Evolutionary conservation across 192 early-diverging fungal genomes (phyloP).

Genomic region (Funneliformis geosporum): DNA sequence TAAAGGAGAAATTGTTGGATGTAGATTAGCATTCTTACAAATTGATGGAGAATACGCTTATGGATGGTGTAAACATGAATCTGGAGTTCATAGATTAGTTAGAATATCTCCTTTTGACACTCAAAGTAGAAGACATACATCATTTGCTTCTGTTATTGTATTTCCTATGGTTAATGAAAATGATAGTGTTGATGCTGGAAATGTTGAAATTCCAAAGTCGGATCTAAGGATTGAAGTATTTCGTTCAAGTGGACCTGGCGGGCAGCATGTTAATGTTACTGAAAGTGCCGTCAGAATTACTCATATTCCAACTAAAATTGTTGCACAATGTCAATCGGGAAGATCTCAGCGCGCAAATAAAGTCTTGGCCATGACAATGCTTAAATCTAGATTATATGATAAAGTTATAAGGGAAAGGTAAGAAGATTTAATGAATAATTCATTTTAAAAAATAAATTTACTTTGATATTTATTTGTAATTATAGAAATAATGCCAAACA

Average conservation of each 20-base stretch:
- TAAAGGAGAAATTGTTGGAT: slow-evolving; percentile 2
- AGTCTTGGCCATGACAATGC: slow-evolving; percentile 3
- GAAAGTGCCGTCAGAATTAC: slow-evolving; percentile 91
- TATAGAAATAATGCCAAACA: background rate
- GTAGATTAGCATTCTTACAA: slow-evolving; percentile 11
- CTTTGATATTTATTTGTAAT: background rate
- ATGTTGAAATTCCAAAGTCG: background rate
- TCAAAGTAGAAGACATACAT: slow-evolving; percentile 19
- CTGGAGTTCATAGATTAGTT: slow-evolving; percentile 16
- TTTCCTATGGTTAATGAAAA: slow-evolving; percentile 6
- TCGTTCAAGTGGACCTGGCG: slow-evolving; percentile 74
- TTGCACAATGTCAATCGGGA: slow-evolving; percentile 45
- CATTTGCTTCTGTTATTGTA: slow-evolving; percentile 12
- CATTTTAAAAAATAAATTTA: too few relatives aligned
- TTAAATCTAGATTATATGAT: background rate
- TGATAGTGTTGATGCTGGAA: background rate
- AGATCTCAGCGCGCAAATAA: slow-evolving; percentile 13
- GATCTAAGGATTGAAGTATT: slow-evolving; percentile 74
- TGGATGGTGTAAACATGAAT: slow-evolving; percentile 23
- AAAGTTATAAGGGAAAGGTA: slow-evolving; percentile 12
- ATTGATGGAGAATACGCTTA: slow-evolving; percentile 23
- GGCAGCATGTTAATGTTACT: slow-evolving; percentile 95
- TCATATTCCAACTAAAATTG: slow-evolving; percentile 88
- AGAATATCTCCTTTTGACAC: slow-evolving; percentile 21
- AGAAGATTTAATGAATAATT: background rate